Evolutionary conservation across 2,329 filamentous ascomycete species (phyloP).

Genomic region (Phoma herbarum): DNA sequence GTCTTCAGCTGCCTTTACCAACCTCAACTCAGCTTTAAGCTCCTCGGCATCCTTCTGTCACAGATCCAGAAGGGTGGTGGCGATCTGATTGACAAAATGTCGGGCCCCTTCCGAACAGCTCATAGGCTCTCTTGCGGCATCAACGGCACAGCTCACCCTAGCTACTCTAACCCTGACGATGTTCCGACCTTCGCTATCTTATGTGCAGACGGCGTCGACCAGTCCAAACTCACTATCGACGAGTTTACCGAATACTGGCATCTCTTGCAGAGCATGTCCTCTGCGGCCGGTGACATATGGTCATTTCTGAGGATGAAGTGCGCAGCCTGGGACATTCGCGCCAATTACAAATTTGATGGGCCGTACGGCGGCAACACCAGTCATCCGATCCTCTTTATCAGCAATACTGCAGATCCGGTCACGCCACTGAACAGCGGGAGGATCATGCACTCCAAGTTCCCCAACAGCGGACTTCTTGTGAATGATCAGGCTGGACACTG

Average conservation of each 20-base stretch:
- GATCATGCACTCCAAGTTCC: constrained; percentile 53
- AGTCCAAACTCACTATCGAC: constrained; percentile 32
- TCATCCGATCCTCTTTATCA: constrained; percentile 66
- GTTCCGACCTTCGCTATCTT: constrained; percentile 43
- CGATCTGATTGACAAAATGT: constrained; percentile 21
- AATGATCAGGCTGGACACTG: constrained; percentile 60
- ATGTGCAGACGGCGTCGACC: constrained; percentile 53
- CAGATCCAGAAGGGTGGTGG: constrained; percentile 45
- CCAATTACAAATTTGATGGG: constrained; percentile 46
- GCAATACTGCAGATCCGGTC: constrained; percentile 67
- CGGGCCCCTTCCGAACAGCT: constrained; percentile 27
- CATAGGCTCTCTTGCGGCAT: constrained; percentile 43
- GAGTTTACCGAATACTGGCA: constrained; percentile 49
- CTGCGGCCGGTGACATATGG: constrained; percentile 52
- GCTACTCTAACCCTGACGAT: constrained; percentile 10
- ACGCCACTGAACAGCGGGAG: constrained; percentile 62
- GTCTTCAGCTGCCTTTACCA: constrained; percentile 51
- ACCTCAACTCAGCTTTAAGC: constrained; percentile 46
- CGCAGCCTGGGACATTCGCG: constrained; percentile 49
- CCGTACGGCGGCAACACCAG: constrained; percentile 53
- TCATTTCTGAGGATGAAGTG: constrained; percentile 50
- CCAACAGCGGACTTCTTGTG: constrained; percentile 55
- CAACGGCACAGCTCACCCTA: constrained; percentile 27
- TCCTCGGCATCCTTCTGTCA: constrained; percentile 47
- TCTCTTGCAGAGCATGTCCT: constrained; percentile 45